Evolutionary conservation across 2,329 filamentous ascomycete species (phyloP).

Genomic region (Beauveria pseudobassiana): DNA sequence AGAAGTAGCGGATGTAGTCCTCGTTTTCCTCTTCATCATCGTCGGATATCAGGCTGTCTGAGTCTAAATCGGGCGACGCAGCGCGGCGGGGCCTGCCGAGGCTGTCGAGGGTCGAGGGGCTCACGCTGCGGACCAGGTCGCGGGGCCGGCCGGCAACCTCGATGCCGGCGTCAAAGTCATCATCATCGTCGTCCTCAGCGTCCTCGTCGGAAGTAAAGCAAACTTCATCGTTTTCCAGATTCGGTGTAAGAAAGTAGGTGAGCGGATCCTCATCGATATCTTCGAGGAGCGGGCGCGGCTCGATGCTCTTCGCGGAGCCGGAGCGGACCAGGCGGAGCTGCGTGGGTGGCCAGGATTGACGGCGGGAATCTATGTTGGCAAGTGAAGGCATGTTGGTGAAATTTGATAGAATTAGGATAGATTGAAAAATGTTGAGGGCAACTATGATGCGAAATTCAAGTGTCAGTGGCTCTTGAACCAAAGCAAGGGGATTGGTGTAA

Average conservation of each 20-base stretch:
- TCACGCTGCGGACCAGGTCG: slow-evolving; percentile 45
- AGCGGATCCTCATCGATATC: slow-evolving; percentile 47
- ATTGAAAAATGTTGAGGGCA: background rate
- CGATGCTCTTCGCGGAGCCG: slow-evolving; percentile 27
- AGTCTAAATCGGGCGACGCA: slow-evolving; percentile 29
- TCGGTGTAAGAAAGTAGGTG: slow-evolving; percentile 48
- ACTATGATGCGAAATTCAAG: too few species aligned
- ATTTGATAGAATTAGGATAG: background rate
- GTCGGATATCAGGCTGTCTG: slow-evolving; percentile 37
- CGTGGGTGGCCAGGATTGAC: slow-evolving; percentile 47
- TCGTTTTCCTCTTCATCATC: slow-evolving; percentile 42
- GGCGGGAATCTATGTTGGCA: slow-evolving; percentile 25
- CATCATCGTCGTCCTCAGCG: slow-evolving; percentile 32
- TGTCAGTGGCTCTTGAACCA: too few species aligned
- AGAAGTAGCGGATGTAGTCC: slow-evolving; percentile 42
- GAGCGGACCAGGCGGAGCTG: slow-evolving; percentile 39
- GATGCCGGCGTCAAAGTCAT: slow-evolving; percentile 52
- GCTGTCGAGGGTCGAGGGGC: slow-evolving; percentile 47
- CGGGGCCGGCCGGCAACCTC: slow-evolving; percentile 39
- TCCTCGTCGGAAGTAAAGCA: slow-evolving; percentile 19
- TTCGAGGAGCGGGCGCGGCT: slow-evolving; percentile 36
- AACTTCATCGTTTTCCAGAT: slow-evolving; percentile 18
- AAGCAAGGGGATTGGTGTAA: background rate
- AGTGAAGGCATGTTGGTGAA: slow-evolving; percentile 27
- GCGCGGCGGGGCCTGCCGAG: slow-evolving; percentile 32